Percentiles rank a stretch among this genome's conserved stretches.
Conservation (phyloP, 768 basidiomycete species). For the Termitomyces sp. region DNA sequence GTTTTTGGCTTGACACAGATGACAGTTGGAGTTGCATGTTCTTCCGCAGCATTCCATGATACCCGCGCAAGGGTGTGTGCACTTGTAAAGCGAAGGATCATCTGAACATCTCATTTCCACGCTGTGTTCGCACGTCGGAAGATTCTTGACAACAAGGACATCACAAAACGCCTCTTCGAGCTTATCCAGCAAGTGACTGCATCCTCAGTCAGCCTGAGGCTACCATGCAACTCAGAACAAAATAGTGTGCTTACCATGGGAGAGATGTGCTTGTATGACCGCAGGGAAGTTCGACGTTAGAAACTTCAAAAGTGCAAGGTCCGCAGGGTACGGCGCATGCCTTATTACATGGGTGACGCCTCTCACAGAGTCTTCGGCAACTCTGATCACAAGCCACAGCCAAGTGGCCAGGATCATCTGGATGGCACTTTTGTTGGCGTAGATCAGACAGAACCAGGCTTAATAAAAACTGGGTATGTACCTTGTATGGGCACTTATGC, state of each 20-base stretch:
- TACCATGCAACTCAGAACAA: background rate
- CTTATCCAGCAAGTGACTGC: conserved; percentile 45
- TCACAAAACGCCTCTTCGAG: conserved; percentile 45
- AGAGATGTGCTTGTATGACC: conserved; percentile 46
- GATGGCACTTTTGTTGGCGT: conserved; percentile 47
- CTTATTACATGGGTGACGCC: conserved; percentile 57
- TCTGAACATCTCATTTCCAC: conserved; percentile 45
- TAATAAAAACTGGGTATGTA: conserved; percentile 21
- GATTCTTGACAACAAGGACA: conserved; percentile 38
- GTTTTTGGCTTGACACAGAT: conserved; percentile 43
- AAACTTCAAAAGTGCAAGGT: conserved; percentile 46
- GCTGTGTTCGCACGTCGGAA: conserved; percentile 55
- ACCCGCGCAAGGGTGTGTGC: conserved; percentile 40
- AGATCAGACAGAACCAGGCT: background rate
- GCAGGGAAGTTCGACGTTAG: conserved; percentile 52
- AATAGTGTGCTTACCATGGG: conserved; percentile 43
- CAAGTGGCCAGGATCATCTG: conserved; percentile 55
- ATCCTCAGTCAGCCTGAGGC: background rate
- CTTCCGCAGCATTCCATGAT: conserved; percentile 54
- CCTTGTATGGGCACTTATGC: conserved; percentile 63
- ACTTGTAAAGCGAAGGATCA: conserved; percentile 39
- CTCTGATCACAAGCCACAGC: conserved; percentile 43
- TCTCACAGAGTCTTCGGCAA: conserved; percentile 52
- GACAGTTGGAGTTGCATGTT: conserved; percentile 47
- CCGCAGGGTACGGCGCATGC: conserved; percentile 54